Evolutionary conservation across 352 stramenopile genomes (phyloP).

Genomic region (Phytophthora sp.): DNA sequence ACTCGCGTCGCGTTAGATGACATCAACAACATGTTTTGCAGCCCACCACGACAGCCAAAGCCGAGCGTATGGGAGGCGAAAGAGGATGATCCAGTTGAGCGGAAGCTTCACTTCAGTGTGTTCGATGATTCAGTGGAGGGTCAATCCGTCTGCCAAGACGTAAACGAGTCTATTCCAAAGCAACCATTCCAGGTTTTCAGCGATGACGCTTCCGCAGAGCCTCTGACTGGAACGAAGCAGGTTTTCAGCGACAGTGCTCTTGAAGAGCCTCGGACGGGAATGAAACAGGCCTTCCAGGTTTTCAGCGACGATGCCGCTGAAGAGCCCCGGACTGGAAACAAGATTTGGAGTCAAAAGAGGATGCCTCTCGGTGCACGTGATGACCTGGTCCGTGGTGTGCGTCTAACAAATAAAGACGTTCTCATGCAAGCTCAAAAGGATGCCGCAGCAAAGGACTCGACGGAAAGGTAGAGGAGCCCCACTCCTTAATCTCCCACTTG

Average conservation of each 20-base stretch:
- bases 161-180: slow-evolving; percentile 43
- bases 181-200: slow-evolving; percentile 51
- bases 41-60: slow-evolving; percentile 56
- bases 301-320: slow-evolving; percentile 48
- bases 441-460: slow-evolving; percentile 27
- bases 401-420: slow-evolving; percentile 83
- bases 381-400: slow-evolving; percentile 59
- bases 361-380: slow-evolving; percentile 75
- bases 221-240: slow-evolving; percentile 26
- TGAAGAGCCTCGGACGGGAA: slow-evolving; percentile 23
- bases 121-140: slow-evolving; percentile 81
- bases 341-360: slow-evolving; percentile 44
- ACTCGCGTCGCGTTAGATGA: slow-evolving; percentile 84
- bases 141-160: slow-evolving; percentile 54
- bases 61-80: slow-evolving; percentile 49
- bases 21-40: slow-evolving; percentile 90
- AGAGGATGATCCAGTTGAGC: slow-evolving; percentile 75
- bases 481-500: slow-evolving; percentile 10
- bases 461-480: slow-evolving; percentile 49
- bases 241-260: slow-evolving; percentile 49
- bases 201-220: slow-evolving; percentile 40
- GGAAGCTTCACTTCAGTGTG: slow-evolving; percentile 86
- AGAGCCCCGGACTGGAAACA: slow-evolving; percentile 34
- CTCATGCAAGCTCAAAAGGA: slow-evolving; percentile 59
- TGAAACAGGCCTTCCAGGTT: slow-evolving; percentile 47